These are phyloP conservation scores for Fusarium mundagurra DNA, from an alignment of 2,329 filamentous ascomycete genomes.

Conservation along the genomic window DNA sequence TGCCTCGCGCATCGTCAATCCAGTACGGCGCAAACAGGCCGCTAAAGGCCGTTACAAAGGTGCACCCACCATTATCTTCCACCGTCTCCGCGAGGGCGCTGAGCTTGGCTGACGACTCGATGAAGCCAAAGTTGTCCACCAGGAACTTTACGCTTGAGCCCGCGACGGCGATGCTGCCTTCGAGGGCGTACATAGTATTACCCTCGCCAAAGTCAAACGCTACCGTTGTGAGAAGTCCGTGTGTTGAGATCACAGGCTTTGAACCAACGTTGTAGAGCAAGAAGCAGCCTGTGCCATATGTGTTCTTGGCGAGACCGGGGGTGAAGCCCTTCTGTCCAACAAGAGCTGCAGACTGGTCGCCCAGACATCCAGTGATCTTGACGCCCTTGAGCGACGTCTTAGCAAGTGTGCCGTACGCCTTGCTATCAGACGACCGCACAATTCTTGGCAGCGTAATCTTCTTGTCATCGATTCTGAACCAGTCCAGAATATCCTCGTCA, in stretches of 20 bases:
- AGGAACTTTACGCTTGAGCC: constrained; percentile 79
- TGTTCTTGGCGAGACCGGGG: constrained; percentile 83
- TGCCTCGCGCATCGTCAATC: constrained; percentile 85
- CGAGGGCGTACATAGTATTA: constrained; percentile 77
- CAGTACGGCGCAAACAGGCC: constrained; percentile 86
- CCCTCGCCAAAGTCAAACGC: constrained; percentile 77
- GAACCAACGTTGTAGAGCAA: constrained; percentile 84
- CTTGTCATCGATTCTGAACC: constrained; percentile 75
- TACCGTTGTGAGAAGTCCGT: constrained; percentile 80
- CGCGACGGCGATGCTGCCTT: constrained; percentile 81
- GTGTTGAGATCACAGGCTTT: constrained; percentile 80
- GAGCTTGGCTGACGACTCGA: constrained; percentile 58
- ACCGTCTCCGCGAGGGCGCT: constrained; percentile 59
- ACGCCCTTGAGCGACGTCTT: constrained; percentile 71
- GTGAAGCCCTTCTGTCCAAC: constrained; percentile 83
- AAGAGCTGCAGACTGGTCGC: constrained; percentile 83
- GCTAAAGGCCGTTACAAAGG: constrained; percentile 83
- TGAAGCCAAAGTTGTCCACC: constrained; percentile 66
- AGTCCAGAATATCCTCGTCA: constrained; percentile 76
- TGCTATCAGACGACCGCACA: constrained; percentile 75
- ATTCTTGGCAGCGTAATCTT: constrained; percentile 82
- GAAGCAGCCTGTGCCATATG: constrained; percentile 88
- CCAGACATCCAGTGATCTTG: constrained; percentile 79
- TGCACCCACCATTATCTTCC: constrained; percentile 77
- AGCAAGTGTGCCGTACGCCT: constrained; percentile 73